Percentiles rank a stretch among this genome's conserved stretches.
Conservation (phyloP, 768 basidiomycete species). For the Favolaschia claudopus region DNA sequence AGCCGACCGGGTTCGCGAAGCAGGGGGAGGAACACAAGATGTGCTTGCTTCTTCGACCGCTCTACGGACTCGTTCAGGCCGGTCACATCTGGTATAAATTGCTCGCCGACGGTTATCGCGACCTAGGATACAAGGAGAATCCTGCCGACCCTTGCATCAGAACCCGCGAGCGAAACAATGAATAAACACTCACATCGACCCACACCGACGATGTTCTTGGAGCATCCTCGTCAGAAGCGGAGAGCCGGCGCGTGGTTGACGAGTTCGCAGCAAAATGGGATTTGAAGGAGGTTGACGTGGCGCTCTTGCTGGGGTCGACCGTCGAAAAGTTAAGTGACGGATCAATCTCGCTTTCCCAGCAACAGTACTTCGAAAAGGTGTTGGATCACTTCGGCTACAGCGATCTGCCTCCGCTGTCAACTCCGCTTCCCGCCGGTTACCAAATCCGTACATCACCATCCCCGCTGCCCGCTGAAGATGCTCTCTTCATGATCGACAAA, state of each 20-base stretch:
- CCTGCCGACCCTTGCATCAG: conserved; percentile 12
- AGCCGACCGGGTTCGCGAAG: conserved; percentile 12
- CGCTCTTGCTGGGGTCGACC: conserved; percentile 5
- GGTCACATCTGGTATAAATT: too few relatives aligned
- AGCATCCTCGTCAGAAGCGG: conserved; percentile 1
- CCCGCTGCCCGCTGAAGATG: too few relatives aligned
- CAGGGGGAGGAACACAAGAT: conserved; percentile 19
- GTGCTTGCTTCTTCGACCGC: conserved; percentile 2
- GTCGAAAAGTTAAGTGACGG: conserved; percentile 6
- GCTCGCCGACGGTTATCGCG: background rate
- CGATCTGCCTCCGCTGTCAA: conserved; percentile 9
- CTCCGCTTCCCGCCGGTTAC: conserved; percentile 3
- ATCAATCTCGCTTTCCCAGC: background rate
- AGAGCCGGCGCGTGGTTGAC: conserved; percentile 2
- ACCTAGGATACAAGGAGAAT: conserved; percentile 1
- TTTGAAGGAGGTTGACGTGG: conserved; percentile 9
- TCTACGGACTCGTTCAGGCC: background rate
- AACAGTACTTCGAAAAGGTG: conserved; percentile 3
- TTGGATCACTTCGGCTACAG: conserved; percentile 1
- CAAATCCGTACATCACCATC: too few relatives aligned
- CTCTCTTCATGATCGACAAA: conserved; percentile 22
- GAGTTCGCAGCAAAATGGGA: conserved; percentile 14
- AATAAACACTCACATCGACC: conserved; percentile 12
- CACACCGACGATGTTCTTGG: conserved; percentile 14
- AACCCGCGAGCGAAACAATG: background rate